Evolutionary conservation across 148 eudicot species (phyloP).

Genomic region (Camellia japonica): DNA sequence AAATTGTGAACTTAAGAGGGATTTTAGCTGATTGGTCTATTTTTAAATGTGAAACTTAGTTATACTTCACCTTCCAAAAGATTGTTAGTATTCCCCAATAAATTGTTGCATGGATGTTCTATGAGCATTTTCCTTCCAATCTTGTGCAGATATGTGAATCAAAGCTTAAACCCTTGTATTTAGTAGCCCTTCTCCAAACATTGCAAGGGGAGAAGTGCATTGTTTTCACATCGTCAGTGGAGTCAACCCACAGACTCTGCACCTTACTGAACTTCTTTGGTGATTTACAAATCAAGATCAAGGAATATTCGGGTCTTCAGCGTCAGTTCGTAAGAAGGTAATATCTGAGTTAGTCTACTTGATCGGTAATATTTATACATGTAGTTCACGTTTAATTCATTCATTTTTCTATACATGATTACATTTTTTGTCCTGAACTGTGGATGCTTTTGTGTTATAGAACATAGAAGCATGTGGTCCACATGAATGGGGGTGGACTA

Average conservation of each 20-base stretch:
- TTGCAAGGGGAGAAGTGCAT: constrained; percentile 82
- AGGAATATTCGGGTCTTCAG: constrained; percentile 84
- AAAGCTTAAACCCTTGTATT: constrained; percentile 70
- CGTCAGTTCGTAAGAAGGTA: constrained; percentile 84
- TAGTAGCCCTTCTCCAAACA: constrained; percentile 70
- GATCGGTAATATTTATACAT: background rate
- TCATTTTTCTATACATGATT: background rate
- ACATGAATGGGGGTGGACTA: background rate
- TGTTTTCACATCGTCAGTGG: constrained; percentile 87
- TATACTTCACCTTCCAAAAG: background rate
- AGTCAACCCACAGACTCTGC: constrained; percentile 76
- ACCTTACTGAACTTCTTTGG: constrained; percentile 65
- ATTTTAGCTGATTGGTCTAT: background rate
- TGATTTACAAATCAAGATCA: constrained; percentile 63
- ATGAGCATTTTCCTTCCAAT: background rate
- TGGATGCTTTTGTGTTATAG: background rate
- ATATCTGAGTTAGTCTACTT: background rate
- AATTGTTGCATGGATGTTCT: background rate
- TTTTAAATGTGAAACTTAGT: background rate
- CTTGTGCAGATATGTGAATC: constrained; percentile 71
- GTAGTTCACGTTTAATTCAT: background rate
- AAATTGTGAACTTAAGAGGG: background rate
- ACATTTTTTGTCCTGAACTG: constrained; percentile 2
- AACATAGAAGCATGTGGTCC: background rate
- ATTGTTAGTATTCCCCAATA: background rate